These are phyloP conservation scores for Balamuthia mandrillaris DNA, from an alignment of 208 protist species.

Conservation along the genomic window DNA sequence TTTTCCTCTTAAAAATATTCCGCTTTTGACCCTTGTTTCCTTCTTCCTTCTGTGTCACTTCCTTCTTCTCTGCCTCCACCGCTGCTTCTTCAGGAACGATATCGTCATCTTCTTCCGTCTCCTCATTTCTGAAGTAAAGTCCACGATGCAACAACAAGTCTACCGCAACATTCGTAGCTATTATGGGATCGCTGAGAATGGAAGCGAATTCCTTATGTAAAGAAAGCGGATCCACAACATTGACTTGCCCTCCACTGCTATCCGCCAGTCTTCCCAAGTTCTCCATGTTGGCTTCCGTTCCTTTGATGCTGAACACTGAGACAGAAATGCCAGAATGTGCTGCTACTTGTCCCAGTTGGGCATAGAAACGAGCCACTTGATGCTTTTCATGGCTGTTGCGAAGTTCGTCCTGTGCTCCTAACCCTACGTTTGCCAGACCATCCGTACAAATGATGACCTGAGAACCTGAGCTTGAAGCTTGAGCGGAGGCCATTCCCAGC, in stretches of 20 bases:
- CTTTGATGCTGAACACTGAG: constrained; percentile 48
- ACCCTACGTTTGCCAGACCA: constrained; percentile 51
- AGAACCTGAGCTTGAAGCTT: not conserved
- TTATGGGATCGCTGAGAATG: constrained; percentile 45
- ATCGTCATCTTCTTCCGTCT: too few relatives aligned
- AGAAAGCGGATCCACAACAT: constrained; percentile 52
- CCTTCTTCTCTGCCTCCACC: too few relatives aligned
- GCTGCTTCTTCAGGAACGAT: too few relatives aligned
- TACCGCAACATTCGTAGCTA: constrained; percentile 44
- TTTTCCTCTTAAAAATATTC: too few relatives aligned
- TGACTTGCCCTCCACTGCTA: constrained; percentile 22
- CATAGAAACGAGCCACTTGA: constrained; percentile 40
- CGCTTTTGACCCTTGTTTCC: too few relatives aligned
- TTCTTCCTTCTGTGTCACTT: too few relatives aligned
- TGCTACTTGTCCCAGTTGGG: constrained; percentile 4
- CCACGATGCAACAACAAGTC: not conserved
- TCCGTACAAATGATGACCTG: constrained; percentile 62
- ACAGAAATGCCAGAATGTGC: constrained; percentile 26
- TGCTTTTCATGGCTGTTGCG: not conserved
- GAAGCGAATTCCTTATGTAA: constrained; percentile 41
- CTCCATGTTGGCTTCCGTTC: not conserved
- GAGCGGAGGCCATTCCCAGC: constrained; percentile 24
- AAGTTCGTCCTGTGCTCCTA: constrained; percentile 24
- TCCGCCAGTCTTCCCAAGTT: not conserved
- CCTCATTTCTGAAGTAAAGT: not conserved